Percentiles rank a stretch among this genome's conserved stretches.
Evolutionary conservation across 2,329 filamentous ascomycete genomes (phyloP).

Genomic region (Nemania bipapillata): DNA sequence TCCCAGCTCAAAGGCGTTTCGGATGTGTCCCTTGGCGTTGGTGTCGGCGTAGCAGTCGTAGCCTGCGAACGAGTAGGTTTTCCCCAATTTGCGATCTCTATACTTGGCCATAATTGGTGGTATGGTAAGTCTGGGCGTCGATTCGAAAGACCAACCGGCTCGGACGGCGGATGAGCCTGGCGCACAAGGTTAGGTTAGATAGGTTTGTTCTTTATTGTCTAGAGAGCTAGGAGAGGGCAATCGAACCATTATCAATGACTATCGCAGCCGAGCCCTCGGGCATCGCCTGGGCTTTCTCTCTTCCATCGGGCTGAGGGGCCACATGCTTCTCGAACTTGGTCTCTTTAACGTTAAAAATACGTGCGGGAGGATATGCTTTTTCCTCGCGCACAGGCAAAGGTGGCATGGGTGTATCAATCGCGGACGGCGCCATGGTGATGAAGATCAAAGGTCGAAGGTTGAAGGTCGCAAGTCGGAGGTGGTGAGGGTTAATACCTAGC

Average conservation of each 20-base stretch:
- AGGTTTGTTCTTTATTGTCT: slow-evolving; percentile 16
- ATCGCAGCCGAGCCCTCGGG: slow-evolving; percentile 75
- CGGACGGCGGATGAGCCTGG: slow-evolving; percentile 87
- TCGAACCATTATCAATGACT: slow-evolving; percentile 94
- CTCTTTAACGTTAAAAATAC: slow-evolving; percentile 71
- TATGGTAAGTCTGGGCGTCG: slow-evolving; percentile 79
- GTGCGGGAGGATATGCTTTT: slow-evolving; percentile 63
- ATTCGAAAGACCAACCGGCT: slow-evolving; percentile 95
- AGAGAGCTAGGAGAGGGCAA: background rate
- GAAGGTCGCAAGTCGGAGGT: slow-evolving; percentile 7
- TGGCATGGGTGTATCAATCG: slow-evolving; percentile 58
- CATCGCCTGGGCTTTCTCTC: slow-evolving; percentile 70
- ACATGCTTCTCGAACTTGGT: slow-evolving; percentile 68
- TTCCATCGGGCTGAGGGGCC: slow-evolving; percentile 71
- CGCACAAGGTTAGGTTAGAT: slow-evolving; percentile 31
- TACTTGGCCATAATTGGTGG: slow-evolving; percentile 95
- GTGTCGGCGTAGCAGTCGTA: slow-evolving; percentile 95
- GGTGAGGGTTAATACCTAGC: background rate
- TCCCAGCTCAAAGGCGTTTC: slow-evolving; percentile 89
- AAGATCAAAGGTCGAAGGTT: background rate
- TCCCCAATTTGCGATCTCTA: slow-evolving; percentile 90
- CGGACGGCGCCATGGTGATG: slow-evolving; percentile 64
- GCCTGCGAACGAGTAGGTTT: slow-evolving; percentile 91
- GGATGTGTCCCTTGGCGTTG: slow-evolving; percentile 87
- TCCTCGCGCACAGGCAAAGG: slow-evolving; percentile 55